Evolutionary conservation across 140 eudicot species (phyloP).

Genomic region (Oenanthe javanica): DNA sequence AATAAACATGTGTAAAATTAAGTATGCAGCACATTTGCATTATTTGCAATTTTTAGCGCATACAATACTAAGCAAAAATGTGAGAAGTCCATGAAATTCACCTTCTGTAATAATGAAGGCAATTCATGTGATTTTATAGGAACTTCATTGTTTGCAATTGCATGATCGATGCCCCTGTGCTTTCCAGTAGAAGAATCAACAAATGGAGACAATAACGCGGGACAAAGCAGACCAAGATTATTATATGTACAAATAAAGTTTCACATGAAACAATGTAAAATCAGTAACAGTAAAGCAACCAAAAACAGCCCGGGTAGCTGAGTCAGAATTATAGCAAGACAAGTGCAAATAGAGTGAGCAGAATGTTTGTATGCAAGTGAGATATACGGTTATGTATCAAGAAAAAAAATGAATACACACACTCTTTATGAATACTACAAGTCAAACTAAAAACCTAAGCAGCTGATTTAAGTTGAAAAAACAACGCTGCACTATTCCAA

Average conservation of each 20-base stretch:
- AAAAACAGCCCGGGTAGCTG: background rate
- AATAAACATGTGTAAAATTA: background rate
- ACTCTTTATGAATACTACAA: too few relatives aligned
- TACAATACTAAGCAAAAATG: background rate
- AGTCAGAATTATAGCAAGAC: background rate
- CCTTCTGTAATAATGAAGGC: constrained; percentile 30
- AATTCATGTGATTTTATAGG: constrained; percentile 30
- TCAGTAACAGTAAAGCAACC: background rate
- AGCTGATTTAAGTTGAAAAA: background rate
- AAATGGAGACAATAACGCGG: background rate
- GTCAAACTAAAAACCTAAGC: too few relatives aligned
- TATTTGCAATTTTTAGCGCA: background rate
- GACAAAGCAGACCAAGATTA: background rate
- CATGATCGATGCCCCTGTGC: constrained; percentile 39
- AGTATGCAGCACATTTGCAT: background rate
- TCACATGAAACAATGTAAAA: background rate
- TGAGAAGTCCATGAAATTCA: constrained; percentile 8
- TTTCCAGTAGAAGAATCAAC: constrained; percentile 17
- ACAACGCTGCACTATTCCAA: background rate
- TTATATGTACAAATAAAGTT: background rate
- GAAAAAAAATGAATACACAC: background rate
- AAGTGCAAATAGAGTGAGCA: background rate
- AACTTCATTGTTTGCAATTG: constrained; percentile 33
- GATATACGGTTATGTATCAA: background rate
- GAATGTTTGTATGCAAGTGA: too few relatives aligned